Evolutionary conservation across 345 rosid species (phyloP), one percentile per base, ranked within the genome.

Genomic region (Syzygium aromaticum): DNA sequence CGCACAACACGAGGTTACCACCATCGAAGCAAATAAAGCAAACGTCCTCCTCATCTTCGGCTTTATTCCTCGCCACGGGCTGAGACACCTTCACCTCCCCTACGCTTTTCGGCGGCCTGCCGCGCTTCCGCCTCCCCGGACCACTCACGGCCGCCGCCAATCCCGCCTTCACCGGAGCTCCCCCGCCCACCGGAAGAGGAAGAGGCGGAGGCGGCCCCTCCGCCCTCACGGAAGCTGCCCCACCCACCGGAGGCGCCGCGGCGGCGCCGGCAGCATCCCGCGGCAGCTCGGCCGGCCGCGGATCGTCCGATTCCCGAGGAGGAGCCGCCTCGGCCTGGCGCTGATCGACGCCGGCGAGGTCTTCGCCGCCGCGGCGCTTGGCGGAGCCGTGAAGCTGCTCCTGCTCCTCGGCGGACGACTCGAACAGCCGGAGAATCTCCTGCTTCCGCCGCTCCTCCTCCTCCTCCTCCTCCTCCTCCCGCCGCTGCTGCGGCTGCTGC

Each of bases 11-110:
- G 30, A 98, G 97, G 89, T 93, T 92, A 56, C 99, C 99, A 54
- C 99, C 99, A 88, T 98, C 99, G 87, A 96, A 98, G 93, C 99
- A 98, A 63, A 98, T 96, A 86, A 98, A 98, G 86, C 99, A 98
- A 87, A 98, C 99, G 86, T 98, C 99, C 85, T 98, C 99, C 86
- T 96, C 99, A 52, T 95, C 96, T 22, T 88, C 92, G 17, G 91
- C 89, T 92, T 86, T 92, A 88, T 87, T 89, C 87, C 52, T 86
- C 40, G 6, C 85, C 78, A 17, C 51, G 5, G 56, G 78, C 86
- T 85, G 51, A 13, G 85, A 56, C 33, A 87, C 56, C 85, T 85
- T 73, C 77, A 54, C 77, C 83, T 89, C 87, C 86, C 82, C 87
- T 49, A 85, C 92, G 86, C 84, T 80, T 87, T 89, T 93, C 11